Conservation (phyloP, 805 yeast species). For the Yamadazyma sp. region DNA sequence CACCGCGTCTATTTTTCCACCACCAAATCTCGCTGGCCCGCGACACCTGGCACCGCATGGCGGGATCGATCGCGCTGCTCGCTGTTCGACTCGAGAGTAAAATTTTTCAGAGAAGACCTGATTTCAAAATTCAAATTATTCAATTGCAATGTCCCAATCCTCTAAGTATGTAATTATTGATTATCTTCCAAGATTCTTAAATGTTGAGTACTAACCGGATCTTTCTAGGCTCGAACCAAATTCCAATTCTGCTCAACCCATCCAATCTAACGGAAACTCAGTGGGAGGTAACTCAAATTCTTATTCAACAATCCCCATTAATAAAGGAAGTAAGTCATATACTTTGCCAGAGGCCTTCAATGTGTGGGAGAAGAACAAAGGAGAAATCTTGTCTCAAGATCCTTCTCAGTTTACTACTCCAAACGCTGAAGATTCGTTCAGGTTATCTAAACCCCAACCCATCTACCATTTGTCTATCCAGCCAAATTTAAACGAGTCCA, state of each 20-base stretch:
- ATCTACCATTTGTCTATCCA: slow-evolving; percentile 34
- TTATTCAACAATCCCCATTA: slow-evolving; percentile 30
- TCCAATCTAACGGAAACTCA: slow-evolving; percentile 8
- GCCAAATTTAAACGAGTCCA: slow-evolving; percentile 1
- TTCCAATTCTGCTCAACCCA: neutral
- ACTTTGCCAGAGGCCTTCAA: slow-evolving; percentile 53
- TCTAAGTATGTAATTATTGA: slow-evolving; percentile 6
- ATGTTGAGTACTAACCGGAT: slow-evolving; percentile 7
- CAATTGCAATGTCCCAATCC: slow-evolving; percentile 10
- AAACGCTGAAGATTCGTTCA: slow-evolving; percentile 27
- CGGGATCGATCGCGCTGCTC: neutral
- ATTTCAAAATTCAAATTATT: slow-evolving; percentile 1
- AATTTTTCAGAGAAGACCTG: slow-evolving; percentile 9
- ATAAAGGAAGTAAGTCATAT: slow-evolving; percentile 44
- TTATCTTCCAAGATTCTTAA: neutral
- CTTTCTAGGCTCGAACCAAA: slow-evolving; percentile 7
- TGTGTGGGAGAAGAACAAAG: slow-evolving; percentile 45
- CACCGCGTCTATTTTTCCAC: too few species aligned
- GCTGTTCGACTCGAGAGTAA: slow-evolving; percentile 6
- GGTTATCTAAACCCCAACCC: slow-evolving; percentile 29
- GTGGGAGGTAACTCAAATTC: neutral
- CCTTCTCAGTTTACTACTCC: neutral
- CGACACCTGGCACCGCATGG: slow-evolving; percentile 1
- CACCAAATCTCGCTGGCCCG: too few species aligned
- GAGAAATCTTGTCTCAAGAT: slow-evolving; percentile 4